Evolutionary conservation across 768 basidiomycete genomes (phyloP).

Genomic region (Lactarius trivialis): DNA sequence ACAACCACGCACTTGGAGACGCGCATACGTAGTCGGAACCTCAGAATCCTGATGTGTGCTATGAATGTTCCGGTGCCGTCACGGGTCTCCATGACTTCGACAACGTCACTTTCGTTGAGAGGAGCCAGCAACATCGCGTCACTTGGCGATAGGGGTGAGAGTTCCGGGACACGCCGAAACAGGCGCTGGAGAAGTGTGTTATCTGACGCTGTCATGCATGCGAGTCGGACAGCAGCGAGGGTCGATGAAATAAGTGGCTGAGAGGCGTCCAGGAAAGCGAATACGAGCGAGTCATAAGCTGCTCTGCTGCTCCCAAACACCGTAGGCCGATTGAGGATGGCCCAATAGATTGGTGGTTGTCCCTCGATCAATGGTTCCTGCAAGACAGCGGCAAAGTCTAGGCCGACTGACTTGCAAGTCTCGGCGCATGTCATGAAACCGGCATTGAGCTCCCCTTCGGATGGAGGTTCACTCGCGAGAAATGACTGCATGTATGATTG

Average conservation of each 20-base stretch:
- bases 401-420: constrained; percentile 45
- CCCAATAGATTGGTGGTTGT: constrained; percentile 69
- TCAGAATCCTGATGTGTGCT: constrained; percentile 43
- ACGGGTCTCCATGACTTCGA: constrained; percentile 43
- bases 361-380: constrained; percentile 58
- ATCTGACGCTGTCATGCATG: constrained; percentile 58
- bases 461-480: not conserved
- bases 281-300: constrained; percentile 34
- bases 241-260: constrained; percentile 34
- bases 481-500: not conserved
- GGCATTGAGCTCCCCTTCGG: constrained; percentile 4
- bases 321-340: constrained; percentile 47
- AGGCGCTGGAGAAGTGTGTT: constrained; percentile 55
- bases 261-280: constrained; percentile 41
- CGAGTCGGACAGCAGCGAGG: constrained; percentile 47
- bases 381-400: constrained; percentile 50
- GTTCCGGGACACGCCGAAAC: constrained; percentile 40
- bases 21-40: constrained; percentile 66
- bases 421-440: constrained; percentile 57
- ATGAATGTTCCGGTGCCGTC: constrained; percentile 41
- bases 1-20: constrained; percentile 48
- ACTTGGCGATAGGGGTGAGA: constrained; percentile 45
- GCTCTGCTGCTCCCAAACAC: constrained; percentile 10
- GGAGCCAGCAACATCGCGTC: constrained; percentile 42
- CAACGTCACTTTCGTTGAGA: constrained; percentile 41